These are phyloP conservation scores for Leucocoprinus birnbaumii DNA, from an alignment of 768 basidiomycete genomes.

Conservation along the genomic window DNA sequence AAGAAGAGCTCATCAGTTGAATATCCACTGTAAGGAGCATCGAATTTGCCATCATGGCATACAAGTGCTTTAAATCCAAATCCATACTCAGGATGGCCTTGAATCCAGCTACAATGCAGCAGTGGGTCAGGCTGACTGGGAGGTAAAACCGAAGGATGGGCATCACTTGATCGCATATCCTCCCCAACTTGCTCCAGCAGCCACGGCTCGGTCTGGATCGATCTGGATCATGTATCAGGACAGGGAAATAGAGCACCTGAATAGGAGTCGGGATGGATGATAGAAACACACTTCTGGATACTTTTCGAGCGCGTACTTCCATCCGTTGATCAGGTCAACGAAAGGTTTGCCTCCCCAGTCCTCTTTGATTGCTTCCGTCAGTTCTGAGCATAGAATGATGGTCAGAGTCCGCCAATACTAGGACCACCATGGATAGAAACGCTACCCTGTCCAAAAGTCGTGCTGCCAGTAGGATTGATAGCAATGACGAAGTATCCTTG, in stretches of 20 bases:
- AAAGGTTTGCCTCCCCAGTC: constrained; percentile 91
- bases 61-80: constrained; percentile 91
- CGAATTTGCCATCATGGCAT: constrained; percentile 92
- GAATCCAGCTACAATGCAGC: constrained; percentile 73
- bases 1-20: constrained; percentile 92
- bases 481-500: constrained; percentile 88
- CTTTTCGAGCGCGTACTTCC: constrained; percentile 62
- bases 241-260: no score
- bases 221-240: constrained; percentile 42
- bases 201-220: constrained; percentile 67
- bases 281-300: constrained; percentile 60
- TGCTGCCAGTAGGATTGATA: constrained; percentile 94
- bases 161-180: constrained; percentile 87
- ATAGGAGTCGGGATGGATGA: no score
- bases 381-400: constrained; percentile 36
- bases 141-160: constrained; percentile 13
- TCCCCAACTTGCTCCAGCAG: constrained; percentile 83
- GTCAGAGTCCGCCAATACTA: no score
- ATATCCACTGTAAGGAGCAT: constrained; percentile 76
- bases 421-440: no score
- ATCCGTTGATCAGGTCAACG: constrained; percentile 71
- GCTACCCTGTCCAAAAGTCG: constrained; percentile 84
- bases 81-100: constrained; percentile 86
- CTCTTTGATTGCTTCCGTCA: constrained; percentile 76
- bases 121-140: background rate